These are phyloP conservation scores for Cephalotrichum gorgonifer DNA, from an alignment of 2,329 filamentous ascomycete genomes.

Conservation along the genomic window DNA sequence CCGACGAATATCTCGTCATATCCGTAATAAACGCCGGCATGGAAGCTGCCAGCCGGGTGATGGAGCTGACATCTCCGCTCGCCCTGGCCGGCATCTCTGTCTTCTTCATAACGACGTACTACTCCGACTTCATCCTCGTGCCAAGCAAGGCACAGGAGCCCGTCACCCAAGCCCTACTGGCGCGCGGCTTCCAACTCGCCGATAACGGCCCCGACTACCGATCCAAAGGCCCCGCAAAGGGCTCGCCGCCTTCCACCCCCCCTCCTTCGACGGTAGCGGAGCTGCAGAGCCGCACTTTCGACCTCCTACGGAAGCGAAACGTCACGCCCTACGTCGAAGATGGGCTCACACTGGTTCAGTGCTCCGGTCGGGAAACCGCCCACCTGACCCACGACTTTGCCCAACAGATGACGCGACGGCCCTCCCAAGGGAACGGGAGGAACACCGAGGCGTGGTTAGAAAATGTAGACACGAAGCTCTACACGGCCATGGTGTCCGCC, in stretches of 20 bases:
- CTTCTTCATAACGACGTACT: constrained; percentile 98
- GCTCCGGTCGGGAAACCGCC: constrained; percentile 53
- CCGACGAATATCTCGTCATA: constrained; percentile 78
- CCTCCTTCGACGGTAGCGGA: constrained; percentile 70
- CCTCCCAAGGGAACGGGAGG: constrained; percentile 7
- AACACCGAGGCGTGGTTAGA: constrained; percentile 39
- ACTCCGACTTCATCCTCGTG: constrained; percentile 92
- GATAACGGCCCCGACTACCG: constrained; percentile 38
- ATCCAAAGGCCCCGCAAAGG: constrained; percentile 51
- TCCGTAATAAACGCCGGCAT: constrained; percentile 84
- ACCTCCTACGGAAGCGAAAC: constrained; percentile 65
- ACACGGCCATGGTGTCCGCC: constrained; percentile 51
- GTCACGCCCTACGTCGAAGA: constrained; percentile 64
- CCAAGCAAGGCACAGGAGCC: constrained; percentile 63
- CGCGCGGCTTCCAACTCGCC: constrained; percentile 76
- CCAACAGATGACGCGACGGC: constrained; percentile 14
- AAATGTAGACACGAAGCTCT: constrained; percentile 52
- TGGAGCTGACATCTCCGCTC: constrained; percentile 83
- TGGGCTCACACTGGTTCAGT: constrained; percentile 66
- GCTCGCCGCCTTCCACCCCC: constrained; percentile 53
- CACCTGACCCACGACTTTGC: constrained; percentile 27
- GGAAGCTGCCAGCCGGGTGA: constrained; percentile 81
- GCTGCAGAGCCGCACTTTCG: constrained; percentile 74
- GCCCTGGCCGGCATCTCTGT: constrained; percentile 90
- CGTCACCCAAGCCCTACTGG: constrained; percentile 67